Evolutionary conservation across 768 basidiomycete species (phyloP), one percentile per base, ranked within the genome.

Genomic region (Xerocomellus amylosporus): DNA sequence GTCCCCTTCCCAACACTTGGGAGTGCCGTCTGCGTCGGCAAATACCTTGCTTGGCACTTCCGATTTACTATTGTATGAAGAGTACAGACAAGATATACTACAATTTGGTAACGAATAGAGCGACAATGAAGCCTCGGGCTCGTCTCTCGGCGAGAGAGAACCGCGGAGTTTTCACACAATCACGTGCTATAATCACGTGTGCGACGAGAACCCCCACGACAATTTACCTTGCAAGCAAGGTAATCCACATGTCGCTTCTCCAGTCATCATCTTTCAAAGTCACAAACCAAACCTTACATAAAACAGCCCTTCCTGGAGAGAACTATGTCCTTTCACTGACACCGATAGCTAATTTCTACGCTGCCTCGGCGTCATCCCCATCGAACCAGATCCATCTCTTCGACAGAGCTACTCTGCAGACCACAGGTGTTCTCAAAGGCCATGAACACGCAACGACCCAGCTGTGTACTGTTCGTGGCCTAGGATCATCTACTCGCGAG

Each of bases 311-410:
- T 9, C 75, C 75, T 0, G 72, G 72, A 12, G 65, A 76, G 22
- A 75, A 80, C 1, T 91, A 91, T 63, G 77, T 90, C 13, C 72
- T 91, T 5, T 77, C 82, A 0, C 71, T 90, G 8, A 77, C 82
- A 15, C 67, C 74, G 5, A 58, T 83, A 6, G 67, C 67, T 0
- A 67, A 72, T 54, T 83, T 84, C 53, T 89, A 86, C 8, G 83
- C 81, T 9, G 80, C 85, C 5, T 73, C 80, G 0, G 87, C 87
- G 7, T 75, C 84, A 2, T 81, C 82, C 5, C 74, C 84, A n/a
- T 71, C 76, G 8, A 83, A 89, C 61, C 72, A 74, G 26, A 87
- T 92, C 59, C 75, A 86, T 64, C 68, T 90, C 22, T 82, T 85
- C 62, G 87, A 89, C 69, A 85, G 77, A 64, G 61, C 71, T 1